Evolutionary conservation across 2,329 filamentous ascomycete species (phyloP), one percentile per base, ranked within the genome.

Genomic region (Beauveria pseudobassiana): DNA sequence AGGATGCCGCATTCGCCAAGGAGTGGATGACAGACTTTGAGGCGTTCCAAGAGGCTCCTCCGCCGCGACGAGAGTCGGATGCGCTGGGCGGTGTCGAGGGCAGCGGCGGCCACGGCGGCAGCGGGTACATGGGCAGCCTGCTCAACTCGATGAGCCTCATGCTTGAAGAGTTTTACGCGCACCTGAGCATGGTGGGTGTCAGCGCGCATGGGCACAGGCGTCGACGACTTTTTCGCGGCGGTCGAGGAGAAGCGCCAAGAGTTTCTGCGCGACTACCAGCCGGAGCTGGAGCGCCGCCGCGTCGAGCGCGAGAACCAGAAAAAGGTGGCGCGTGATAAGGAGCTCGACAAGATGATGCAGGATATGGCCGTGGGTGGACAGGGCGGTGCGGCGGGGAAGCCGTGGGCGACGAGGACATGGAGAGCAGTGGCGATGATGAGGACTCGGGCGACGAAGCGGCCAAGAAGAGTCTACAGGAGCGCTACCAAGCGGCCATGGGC

Each of bases 11-110:
- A 28, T 96, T 96, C 70, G 95, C 93, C 1, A 95, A 93, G 77
- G 92, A 98, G 72, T 99, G 96, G 95, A 99, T 99, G 95, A 96
- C 93, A 6, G 93, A 99, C 74, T 99, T 97, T 70, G 95, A 99
- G 67, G 87, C 90, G 1, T 99, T 99, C 77, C 95, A 98, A 73
- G 85, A 85, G 18, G 93, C 96, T n/a, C 1, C 80, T 99, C 51
- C 84, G 85, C 54, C 78, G 84, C 28, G 95, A 98, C 70, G 91
- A 97, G 86, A 89, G 61, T 80, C 82, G 8, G 91, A 92, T 51
- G 86, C 84, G 0, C 89, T 92, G 69, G 90, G 89, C 14, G 87
- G 88, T 16, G 80, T 83, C 30, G 91, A 92, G 67, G 87, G 85
- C 10, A 81, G 82, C 10, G 81, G 82, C 48, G 83, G 83, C 8